phyloP scores from a whole-genome alignment of 768 basidiomycete genomes.

The Russula olivacea region DNA sequence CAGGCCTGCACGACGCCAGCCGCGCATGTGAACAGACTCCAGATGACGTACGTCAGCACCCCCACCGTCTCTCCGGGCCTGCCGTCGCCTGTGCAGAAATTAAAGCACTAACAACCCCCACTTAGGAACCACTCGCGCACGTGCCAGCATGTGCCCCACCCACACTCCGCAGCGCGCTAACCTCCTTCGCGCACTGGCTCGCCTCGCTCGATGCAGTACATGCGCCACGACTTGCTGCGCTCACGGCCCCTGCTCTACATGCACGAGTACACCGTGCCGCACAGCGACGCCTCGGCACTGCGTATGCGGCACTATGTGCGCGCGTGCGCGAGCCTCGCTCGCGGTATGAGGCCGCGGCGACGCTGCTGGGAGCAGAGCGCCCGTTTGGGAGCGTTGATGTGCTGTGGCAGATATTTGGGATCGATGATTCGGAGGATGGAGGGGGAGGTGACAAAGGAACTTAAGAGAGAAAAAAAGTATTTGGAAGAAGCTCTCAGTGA shows the following conservation, averaged over 20 bases:
- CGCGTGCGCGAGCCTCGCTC: constrained; percentile 71
- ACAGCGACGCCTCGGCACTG: constrained; percentile 55
- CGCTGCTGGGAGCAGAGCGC: constrained; percentile 73
- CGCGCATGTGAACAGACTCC: constrained; percentile 39
- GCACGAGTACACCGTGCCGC: constrained; percentile 70
- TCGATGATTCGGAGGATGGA: constrained; percentile 36
- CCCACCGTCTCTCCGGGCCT: neutral
- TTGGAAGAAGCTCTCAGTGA: neutral
- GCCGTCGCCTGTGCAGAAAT: neutral
- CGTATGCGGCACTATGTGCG: constrained; percentile 71
- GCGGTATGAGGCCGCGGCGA: constrained; percentile 86
- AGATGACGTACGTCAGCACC: constrained; percentile 34
- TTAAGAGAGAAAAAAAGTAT: neutral
- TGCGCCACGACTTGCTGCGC: constrained; percentile 69
- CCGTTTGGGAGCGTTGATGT: constrained; percentile 76
- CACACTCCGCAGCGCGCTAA: constrained; percentile 56
- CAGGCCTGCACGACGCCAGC: constrained; percentile 46
- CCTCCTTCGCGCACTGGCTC: constrained; percentile 77
- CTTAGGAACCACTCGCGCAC: constrained; percentile 69
- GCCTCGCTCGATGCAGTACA: constrained; percentile 75
- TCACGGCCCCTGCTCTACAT: constrained; percentile 62
- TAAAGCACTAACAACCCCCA: neutral
- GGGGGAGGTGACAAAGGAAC: neutral
- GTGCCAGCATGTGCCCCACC: constrained; percentile 60
- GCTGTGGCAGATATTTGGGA: constrained; percentile 72